These are phyloP conservation scores for Coccomyxa sp. DNA, from an alignment of 139 green algal species.

Conservation along the genomic window DNA sequence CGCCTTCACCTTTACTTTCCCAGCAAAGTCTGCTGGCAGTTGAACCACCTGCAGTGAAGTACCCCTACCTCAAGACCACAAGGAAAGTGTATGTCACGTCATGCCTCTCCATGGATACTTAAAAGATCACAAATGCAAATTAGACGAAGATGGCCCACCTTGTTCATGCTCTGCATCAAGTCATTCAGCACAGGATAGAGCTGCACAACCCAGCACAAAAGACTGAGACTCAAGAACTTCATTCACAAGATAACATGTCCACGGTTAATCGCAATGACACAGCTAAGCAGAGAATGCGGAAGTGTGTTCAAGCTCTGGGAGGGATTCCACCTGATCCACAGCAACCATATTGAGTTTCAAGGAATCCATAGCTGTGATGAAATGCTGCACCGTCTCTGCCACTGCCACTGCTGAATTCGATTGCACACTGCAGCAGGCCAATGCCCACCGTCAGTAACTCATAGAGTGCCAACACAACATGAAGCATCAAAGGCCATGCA, in stretches of 20 bases:
- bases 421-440: neutral
- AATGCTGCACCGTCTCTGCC: constrained; percentile 82
- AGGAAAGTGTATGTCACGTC: neutral
- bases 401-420: constrained; percentile 46
- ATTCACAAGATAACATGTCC: no score
- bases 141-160: constrained; percentile 22
- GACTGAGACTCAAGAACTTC: neutral
- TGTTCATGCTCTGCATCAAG: constrained; percentile 69
- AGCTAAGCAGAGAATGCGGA: no score
- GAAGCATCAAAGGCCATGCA: no score
- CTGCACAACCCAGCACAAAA: constrained; percentile 18
- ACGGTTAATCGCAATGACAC: neutral
- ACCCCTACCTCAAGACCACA: neutral
- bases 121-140: neutral
- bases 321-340: constrained; percentile 72
- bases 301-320: no score
- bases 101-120: neutral
- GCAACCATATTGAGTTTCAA: constrained; percentile 92
- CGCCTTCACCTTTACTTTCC: constrained; percentile 60
- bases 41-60: constrained; percentile 33
- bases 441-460: neutral
- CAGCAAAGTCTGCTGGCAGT: constrained; percentile 74
- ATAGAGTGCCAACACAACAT: neutral
- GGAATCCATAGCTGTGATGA: constrained; percentile 93
- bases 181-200: constrained; percentile 83